Percentiles rank a stretch among this genome's conserved stretches.
Evolutionary conservation across 2,329 filamentous ascomycete species (phyloP).

Genomic region (Aureobasidium sp.): DNA sequence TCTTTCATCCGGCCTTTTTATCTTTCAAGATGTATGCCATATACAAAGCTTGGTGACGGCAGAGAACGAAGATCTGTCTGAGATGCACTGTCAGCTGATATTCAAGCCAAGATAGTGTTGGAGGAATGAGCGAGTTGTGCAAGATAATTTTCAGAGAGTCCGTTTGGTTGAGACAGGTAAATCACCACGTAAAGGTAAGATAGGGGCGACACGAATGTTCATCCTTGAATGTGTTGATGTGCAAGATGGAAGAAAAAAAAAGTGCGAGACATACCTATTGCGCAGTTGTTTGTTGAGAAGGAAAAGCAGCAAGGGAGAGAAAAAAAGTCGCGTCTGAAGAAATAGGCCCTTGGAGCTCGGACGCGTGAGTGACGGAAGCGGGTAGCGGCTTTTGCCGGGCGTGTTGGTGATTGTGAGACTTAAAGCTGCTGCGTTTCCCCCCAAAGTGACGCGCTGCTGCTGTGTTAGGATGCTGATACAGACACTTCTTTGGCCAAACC

Average conservation of each 20-base stretch:
- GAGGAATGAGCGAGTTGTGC: slow-evolving; percentile 8
- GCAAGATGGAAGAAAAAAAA: neutral
- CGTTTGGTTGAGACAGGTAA: slow-evolving; percentile 56
- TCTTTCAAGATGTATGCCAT: slow-evolving; percentile 15
- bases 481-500: slow-evolving; percentile 15
- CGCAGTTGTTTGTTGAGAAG: slow-evolving; percentile 4
- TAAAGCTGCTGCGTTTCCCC: slow-evolving; percentile 15
- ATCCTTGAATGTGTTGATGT: slow-evolving; percentile 33
- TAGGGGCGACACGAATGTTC: slow-evolving; percentile 56
- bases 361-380: slow-evolving; percentile 13
- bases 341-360: slow-evolving; percentile 13
- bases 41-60: slow-evolving; percentile 8
- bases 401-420: slow-evolving; percentile 5
- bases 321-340: slow-evolving; percentile 14
- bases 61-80: slow-evolving; percentile 3
- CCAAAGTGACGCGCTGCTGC: neutral
- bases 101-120: slow-evolving; percentile 7
- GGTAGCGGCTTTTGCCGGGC: neutral
- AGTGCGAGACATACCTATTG: slow-evolving; percentile 16
- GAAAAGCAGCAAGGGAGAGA: neutral
- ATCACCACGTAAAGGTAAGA: slow-evolving; percentile 53
- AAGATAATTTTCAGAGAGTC: slow-evolving; percentile 44
- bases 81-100: slow-evolving; percentile 12
- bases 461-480: neutral
- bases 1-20: neutral